These are phyloP conservation scores for Fusarium decemcellulare DNA, from an alignment of 2,329 filamentous ascomycete genomes.

Conservation along the genomic window DNA sequence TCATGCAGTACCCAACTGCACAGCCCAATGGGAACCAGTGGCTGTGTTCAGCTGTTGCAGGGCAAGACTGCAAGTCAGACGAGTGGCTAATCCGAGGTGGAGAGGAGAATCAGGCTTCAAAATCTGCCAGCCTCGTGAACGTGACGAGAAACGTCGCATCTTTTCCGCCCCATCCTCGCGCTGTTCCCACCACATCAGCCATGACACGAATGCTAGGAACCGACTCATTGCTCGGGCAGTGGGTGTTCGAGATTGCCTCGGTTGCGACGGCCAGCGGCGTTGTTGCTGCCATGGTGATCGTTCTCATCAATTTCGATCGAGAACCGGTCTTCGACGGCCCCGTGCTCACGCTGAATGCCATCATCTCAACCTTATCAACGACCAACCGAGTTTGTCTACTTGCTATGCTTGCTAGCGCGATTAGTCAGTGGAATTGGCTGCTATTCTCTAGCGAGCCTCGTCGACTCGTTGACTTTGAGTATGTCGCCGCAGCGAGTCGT, in stretches of 20 bases:
- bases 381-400: conserved; percentile 22
- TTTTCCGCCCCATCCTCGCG: too few species aligned
- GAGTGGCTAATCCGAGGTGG: too few species aligned
- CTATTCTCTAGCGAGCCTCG: conserved; percentile 21
- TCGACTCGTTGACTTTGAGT: conserved; percentile 31
- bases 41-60: too few species aligned
- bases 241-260: conserved; percentile 13
- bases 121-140: too few species aligned
- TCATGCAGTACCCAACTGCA: too few species aligned
- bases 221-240: background rate
- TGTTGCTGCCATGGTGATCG: conserved; percentile 16
- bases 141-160: too few species aligned
- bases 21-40: too few species aligned
- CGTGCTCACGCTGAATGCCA: conserved; percentile 27
- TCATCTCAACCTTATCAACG: conserved; percentile 31
- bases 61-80: too few species aligned
- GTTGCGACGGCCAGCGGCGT: conserved; percentile 10
- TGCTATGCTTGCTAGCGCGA: conserved; percentile 19
- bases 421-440: conserved; percentile 35
- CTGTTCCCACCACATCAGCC: too few species aligned
- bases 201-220: too few species aligned
- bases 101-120: too few species aligned
- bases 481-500: conserved; percentile 26
- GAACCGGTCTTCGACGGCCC: conserved; percentile 27
- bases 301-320: conserved; percentile 21